Conservation (phyloP, 257 asterid species). For the Forsythia viridissima region DNA sequence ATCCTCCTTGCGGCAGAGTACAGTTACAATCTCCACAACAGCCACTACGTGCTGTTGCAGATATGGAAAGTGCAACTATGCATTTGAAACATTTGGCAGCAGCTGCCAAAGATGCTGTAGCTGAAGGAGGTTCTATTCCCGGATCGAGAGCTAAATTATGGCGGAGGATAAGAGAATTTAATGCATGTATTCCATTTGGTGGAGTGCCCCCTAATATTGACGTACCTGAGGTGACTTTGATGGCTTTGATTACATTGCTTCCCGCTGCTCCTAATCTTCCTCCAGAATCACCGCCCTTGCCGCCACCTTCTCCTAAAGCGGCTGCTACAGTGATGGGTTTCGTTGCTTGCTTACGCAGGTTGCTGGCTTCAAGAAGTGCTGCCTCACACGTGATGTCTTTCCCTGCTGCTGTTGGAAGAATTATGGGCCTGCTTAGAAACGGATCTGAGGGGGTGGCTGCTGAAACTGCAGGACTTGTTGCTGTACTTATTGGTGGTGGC, state of each 20-base stretch:
- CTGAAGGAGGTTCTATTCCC: slow-evolving; percentile 99
- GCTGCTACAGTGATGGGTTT: slow-evolving; percentile 98
- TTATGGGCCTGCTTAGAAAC: slow-evolving; percentile 94
- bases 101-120: slow-evolving; percentile 96
- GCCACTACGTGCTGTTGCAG: slow-evolving; percentile 56
- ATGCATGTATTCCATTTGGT: slow-evolving; percentile 85
- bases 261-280: slow-evolving; percentile 98
- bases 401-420: slow-evolving; percentile 97
- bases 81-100: slow-evolving; percentile 95
- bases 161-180: slow-evolving; percentile 98
- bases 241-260: slow-evolving; percentile 96
- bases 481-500: slow-evolving; percentile 96
- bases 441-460: slow-evolving; percentile 97
- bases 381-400: slow-evolving; percentile 97
- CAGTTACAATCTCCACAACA: slow-evolving; percentile 50
- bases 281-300: slow-evolving; percentile 92
- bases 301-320: slow-evolving; percentile 99
- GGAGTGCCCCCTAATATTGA: slow-evolving; percentile 89
- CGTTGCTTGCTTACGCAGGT: slow-evolving; percentile 86
- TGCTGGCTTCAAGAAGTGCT: slow-evolving; percentile 90
- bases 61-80: slow-evolving; percentile 76
- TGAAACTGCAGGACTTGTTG: slow-evolving; percentile 84
- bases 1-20: slow-evolving; percentile 98
- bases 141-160: slow-evolving; percentile 99
- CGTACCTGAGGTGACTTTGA: slow-evolving; percentile 97